Conservation (phyloP, 768 basidiomycete genomes). For the Lactifluus volemus region DNA sequence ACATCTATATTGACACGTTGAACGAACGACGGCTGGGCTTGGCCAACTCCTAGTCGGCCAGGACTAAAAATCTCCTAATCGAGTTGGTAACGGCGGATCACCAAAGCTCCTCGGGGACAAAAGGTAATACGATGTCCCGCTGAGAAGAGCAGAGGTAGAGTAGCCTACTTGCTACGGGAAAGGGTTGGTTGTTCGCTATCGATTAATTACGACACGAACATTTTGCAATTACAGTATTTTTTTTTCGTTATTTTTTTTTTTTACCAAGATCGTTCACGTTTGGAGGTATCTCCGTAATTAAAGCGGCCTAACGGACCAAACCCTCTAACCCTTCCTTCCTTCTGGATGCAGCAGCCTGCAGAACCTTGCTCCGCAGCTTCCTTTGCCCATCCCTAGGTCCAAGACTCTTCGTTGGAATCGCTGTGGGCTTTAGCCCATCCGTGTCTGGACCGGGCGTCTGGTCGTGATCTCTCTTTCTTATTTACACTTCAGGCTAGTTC, state of each 20-base stretch:
- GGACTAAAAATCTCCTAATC: not conserved
- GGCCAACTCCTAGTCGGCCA: not conserved
- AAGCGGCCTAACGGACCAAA: not conserved
- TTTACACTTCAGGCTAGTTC: not conserved
- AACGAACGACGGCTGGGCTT: not conserved
- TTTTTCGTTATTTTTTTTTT: not conserved
- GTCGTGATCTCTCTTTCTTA: not conserved
- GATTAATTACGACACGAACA: not conserved
- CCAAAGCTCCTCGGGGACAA: not conserved
- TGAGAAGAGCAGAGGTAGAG: not conserved
- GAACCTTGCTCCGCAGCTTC: not conserved
- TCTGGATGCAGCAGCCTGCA: not conserved
- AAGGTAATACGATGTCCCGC: not conserved
- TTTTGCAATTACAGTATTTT: not conserved
- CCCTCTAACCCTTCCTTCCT: not conserved
- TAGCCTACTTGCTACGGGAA: not conserved
- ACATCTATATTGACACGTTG: not conserved
- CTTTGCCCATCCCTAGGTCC: not conserved
- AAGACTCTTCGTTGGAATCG: not conserved
- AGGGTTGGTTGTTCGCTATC: not conserved
- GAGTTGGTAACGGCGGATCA: not conserved
- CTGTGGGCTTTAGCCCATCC: not conserved
- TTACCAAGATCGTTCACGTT: not conserved
- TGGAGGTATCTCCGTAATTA: not conserved
- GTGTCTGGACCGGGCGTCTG: not conserved